Conservation (phyloP, 2,329 filamentous ascomycete species). For the Lecanosticta acicola region DNA sequence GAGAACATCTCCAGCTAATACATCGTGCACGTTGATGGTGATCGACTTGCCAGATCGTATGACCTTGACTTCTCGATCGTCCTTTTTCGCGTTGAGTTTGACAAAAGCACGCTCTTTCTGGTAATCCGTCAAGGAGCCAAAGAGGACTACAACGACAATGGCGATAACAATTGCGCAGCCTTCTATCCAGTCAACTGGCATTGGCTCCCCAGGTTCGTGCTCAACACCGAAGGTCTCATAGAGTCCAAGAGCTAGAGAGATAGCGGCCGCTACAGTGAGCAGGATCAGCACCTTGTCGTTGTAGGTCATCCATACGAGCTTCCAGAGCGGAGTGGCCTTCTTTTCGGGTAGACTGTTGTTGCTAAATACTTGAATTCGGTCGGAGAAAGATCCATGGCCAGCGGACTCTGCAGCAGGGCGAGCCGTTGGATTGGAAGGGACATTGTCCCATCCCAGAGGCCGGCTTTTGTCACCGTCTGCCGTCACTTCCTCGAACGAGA, state of each 20-base stretch:
- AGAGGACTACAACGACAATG: conserved; percentile 67
- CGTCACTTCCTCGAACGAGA: conserved; percentile 62
- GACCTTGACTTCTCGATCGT: conserved; percentile 67
- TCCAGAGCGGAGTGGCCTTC: conserved; percentile 63
- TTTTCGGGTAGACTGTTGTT: conserved; percentile 64
- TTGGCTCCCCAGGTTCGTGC: conserved; percentile 30
- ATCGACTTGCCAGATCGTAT: conserved; percentile 65
- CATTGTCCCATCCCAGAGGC: conserved; percentile 25
- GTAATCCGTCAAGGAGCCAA: conserved; percentile 74
- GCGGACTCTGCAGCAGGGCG: conserved; percentile 14
- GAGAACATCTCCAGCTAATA: conserved; percentile 69
- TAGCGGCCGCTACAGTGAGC: conserved; percentile 63
- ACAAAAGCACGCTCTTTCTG: conserved; percentile 78
- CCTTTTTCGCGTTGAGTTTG: conserved; percentile 73
- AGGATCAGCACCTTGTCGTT: conserved; percentile 75
- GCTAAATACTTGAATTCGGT: conserved; percentile 64
- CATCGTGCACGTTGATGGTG: conserved; percentile 64
- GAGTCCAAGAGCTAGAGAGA: conserved; percentile 68
- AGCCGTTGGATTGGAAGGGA: conserved; percentile 19
- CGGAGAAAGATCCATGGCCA: conserved; percentile 42
- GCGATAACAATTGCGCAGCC: conserved; percentile 75
- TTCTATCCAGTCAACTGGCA: conserved; percentile 68
- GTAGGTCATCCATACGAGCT: conserved; percentile 74
- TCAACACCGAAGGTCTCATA: conserved; percentile 57
- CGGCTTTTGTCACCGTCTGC: conserved; percentile 16